Evolutionary conservation across 2,329 filamentous ascomycete genomes (phyloP), one percentile per base, ranked within the genome.

Genomic region (Trichoderma koningiopsis): DNA sequence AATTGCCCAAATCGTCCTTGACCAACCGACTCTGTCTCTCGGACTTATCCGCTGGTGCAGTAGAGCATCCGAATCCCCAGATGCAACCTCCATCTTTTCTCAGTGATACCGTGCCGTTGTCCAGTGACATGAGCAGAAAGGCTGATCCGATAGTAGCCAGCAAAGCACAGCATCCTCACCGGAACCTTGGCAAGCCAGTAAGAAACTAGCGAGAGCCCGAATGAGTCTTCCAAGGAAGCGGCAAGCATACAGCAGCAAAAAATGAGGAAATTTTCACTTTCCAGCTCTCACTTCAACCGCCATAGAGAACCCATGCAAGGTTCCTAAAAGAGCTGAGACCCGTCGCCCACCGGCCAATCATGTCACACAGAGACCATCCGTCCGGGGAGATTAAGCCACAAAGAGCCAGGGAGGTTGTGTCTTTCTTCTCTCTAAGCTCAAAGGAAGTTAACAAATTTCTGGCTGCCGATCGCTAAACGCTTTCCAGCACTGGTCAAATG

Each of bases 251-350:
- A 13, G 22, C 16, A 43, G 40, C 40, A 43, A 24, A 11, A 49
- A 24, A 1, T 24, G 47, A 58, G 7, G 33, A 14, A 31, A 56
- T 22, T 40, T 60, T 61, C 8, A 27, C 37, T 24, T 52, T 35
- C 47, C 60, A 52, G 47, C 60, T 63, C 40, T 49, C 47, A 52
- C 47, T 53, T 53, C 6, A 59, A 43, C 47, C 47, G 33, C 61
- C 61, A 43, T 43, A n/a, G 37, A 40, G 53, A 33, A 56, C 52
- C 33, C 40, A 64, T 64, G 29, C 35, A 52, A 57, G 55, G 29
- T 64, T 37, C 64, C 49, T n/a, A 33, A 57, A 56, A 35, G 35
- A 68, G 66, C 66, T 68, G 66, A 68, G 31, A 11, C 47, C 24
- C 24, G 35, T 49, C 27, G 14, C n/a, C 35, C 33, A 29, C 47